Evolutionary conservation across 2,329 filamentous ascomycete species (phyloP).

Genomic region (Alternaria panax): DNA sequence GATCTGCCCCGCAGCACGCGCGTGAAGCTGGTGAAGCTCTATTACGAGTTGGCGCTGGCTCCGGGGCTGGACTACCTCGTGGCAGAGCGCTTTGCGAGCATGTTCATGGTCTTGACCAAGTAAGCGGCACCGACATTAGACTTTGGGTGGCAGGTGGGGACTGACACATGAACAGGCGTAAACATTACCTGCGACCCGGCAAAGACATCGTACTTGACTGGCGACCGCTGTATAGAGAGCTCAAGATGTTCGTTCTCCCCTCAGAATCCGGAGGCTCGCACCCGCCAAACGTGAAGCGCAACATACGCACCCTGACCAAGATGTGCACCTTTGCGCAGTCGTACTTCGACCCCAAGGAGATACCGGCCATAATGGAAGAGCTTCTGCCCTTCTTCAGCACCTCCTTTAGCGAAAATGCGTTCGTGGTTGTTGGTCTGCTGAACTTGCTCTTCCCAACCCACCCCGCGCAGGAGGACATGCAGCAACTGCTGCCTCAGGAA

Average conservation of each 20-base stretch:
- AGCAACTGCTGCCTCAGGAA: slow-evolving; percentile 82
- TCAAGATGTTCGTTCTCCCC: slow-evolving; percentile 89
- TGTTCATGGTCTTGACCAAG: slow-evolving; percentile 97
- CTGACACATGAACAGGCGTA: slow-evolving; percentile 69
- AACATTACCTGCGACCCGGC: slow-evolving; percentile 90
- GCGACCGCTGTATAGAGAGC: slow-evolving; percentile 89
- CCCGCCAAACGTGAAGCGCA: slow-evolving; percentile 68
- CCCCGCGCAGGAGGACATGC: slow-evolving; percentile 73
- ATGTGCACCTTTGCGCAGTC: slow-evolving; percentile 88
- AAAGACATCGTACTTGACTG: slow-evolving; percentile 93
- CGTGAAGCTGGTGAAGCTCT: slow-evolving; percentile 84
- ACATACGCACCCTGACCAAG: slow-evolving; percentile 79
- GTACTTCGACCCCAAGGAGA: slow-evolving; percentile 89
- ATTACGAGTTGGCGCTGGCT: slow-evolving; percentile 91
- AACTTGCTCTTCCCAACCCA: slow-evolving; percentile 88
- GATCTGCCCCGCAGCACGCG: slow-evolving; percentile 87
- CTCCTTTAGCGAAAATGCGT: slow-evolving; percentile 89
- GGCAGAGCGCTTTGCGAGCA: slow-evolving; percentile 90
- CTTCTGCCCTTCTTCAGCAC: slow-evolving; percentile 77
- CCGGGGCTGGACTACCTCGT: slow-evolving; percentile 84
- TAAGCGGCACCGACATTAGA: slow-evolving; percentile 55
- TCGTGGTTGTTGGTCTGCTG: slow-evolving; percentile 86
- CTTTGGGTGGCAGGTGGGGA: slow-evolving; percentile 11
- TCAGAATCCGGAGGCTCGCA: slow-evolving; percentile 75
- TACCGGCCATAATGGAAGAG: slow-evolving; percentile 71